Base-by-base conservation (phyloP, 1,139 yeast genomes). In the Debaryomyces nepalensis region DNA sequence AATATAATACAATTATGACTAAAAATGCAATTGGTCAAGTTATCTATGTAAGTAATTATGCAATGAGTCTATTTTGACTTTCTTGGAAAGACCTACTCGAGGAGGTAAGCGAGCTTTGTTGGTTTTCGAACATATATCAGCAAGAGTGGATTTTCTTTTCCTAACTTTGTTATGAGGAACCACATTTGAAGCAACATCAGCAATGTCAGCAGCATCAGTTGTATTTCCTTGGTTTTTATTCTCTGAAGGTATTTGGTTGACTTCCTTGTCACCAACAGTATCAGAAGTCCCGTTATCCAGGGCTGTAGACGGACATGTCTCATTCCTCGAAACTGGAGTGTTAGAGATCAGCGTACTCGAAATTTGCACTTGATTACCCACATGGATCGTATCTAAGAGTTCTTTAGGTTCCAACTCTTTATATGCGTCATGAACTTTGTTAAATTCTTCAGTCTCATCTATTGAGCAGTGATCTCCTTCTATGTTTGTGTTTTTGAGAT, bases 71-170 rank as follows among this genome's bases (percentile, higher is more conserved):
- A 70, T 54, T 39, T 53, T 61, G 15, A 46, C 44, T 33, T 55
- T 51, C 44, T 55, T 63, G 4, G 69, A 68, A 35, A 70, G 57
- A 3, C 75, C 75, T 5, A 67, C 67, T 41, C 66, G 54, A 37
- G 32, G 48, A 23, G 44, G 47, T 11, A 45, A 32, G 15, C 40
- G 41, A 2, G 51, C 53, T 7, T 37, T 26, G 34, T 52, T 54
- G 6, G 55, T 53, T 34, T 45, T 41, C 2, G 49, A 46, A 38
- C 60, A 55, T 3, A 59, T 41, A 18, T 57, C 63, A 2, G 59
- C 53, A 21, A 58, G 47, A 30, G 52, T 47, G 12, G 43, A 29
- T 11, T 44, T 42, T 30, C 48, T 40, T 29, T 40, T 40, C 24
- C 15, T 16, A n/a, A 23, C 26, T 30, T 24, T 35, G 15, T 11